phyloP scores from a whole-genome alignment of 2,329 filamentous ascomycete genomes.

The Diaporthe velutina region DNA sequence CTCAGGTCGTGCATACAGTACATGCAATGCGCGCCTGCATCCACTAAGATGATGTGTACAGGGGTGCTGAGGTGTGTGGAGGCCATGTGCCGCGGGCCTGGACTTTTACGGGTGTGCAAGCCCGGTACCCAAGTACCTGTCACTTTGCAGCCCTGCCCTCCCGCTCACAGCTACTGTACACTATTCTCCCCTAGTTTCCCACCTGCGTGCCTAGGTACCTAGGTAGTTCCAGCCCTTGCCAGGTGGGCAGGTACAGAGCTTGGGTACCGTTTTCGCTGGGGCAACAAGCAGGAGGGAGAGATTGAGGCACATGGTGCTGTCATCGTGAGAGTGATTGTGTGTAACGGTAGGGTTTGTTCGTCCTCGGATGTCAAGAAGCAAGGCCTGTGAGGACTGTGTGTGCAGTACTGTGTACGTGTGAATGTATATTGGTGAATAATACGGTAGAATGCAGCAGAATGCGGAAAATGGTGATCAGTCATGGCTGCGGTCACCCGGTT shows the following conservation, averaged over 20 bases:
- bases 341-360: background rate
- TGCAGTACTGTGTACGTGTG: background rate
- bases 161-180: background rate
- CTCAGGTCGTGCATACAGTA: background rate
- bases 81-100: constrained; percentile 28
- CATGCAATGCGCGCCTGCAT: constrained; percentile 19
- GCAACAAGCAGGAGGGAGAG: background rate
- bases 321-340: background rate
- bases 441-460: background rate
- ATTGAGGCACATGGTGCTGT: background rate
- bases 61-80: constrained; percentile 16
- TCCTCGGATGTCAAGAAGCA: background rate
- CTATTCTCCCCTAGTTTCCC: background rate
- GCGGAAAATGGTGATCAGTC: constrained; percentile 22
- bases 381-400: background rate
- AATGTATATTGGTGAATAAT: background rate
- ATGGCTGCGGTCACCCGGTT: constrained; percentile 27
- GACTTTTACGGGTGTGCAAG: background rate
- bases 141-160: constrained; percentile 14
- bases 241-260: background rate
- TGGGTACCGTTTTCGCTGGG: background rate
- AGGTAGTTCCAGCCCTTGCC: background rate
- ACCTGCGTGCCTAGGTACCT: background rate
- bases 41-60: constrained; percentile 27
- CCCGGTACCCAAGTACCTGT: constrained; percentile 12